Percentiles rank a stretch among this genome's conserved stretches.
Evolutionary conservation across 306 rosid species (phyloP).

Genomic region (Oxytropis ochrocephala): DNA sequence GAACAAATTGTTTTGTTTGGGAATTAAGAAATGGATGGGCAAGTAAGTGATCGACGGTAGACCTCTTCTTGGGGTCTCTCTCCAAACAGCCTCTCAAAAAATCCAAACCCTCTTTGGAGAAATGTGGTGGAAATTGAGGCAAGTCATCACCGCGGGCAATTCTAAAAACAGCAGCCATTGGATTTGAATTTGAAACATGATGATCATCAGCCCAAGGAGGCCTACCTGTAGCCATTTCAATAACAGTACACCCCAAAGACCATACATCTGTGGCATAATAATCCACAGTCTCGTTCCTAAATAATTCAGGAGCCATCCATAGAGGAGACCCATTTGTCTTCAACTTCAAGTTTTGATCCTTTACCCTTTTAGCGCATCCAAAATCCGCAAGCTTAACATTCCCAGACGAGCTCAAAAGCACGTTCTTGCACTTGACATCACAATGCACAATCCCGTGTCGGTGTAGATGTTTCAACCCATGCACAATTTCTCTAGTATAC

Average conservation of each 20-base stretch:
- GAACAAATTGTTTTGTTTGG: neutral
- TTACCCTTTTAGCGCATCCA: constrained; percentile 44
- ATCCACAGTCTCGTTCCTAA: constrained; percentile 33
- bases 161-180: constrained; percentile 33
- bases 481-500: constrained; percentile 50
- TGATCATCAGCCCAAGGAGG: constrained; percentile 42
- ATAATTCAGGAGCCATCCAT: constrained; percentile 78
- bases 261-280: constrained; percentile 47
- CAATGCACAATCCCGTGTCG: constrained; percentile 45
- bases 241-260: constrained; percentile 65
- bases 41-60: constrained; percentile 34
- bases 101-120: constrained; percentile 44
- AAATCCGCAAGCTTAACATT: constrained; percentile 59
- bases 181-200: constrained; percentile 17
- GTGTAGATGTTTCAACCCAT: constrained; percentile 43
- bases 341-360: neutral
- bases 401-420: constrained; percentile 54
- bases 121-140: constrained; percentile 45
- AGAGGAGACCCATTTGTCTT: constrained; percentile 34
- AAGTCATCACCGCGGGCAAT: constrained; percentile 33
- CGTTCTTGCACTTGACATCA: constrained; percentile 60
- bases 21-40: constrained; percentile 51
- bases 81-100: constrained; percentile 48
- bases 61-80: constrained; percentile 50
- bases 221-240: constrained; percentile 61